Base-by-base conservation (phyloP, 2,329 filamentous ascomycete species). In the Fusarium tricinctum region DNA sequence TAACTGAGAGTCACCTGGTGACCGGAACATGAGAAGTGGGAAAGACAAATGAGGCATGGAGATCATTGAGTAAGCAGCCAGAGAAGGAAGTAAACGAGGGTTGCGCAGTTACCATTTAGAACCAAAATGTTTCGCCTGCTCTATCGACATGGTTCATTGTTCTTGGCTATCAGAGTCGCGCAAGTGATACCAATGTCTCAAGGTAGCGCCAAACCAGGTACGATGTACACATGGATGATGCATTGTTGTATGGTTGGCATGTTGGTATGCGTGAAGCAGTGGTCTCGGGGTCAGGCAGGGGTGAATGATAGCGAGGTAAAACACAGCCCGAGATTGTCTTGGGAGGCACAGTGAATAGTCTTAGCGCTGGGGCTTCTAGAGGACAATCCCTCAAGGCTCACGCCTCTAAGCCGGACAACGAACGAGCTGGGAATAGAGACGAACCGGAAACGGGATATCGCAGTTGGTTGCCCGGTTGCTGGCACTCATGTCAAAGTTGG, bases 131-230 rank as follows among this genome's bases (percentile, higher is more conserved):
- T 69, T 59, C 61, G 54, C 51, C 46, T 64, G 63, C 42, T 52
- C 43, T 57, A 56, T 59, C 53, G 57, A 61, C 58, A 55, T 51
- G 46, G 46, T 52, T 51, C 39, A 56, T 62, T 46, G 42, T 51
- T 58, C 40, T 44, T 49, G 32, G 55, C 48, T 46, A 43, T 66
- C 39, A 42, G 46, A 58, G 61, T 68, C 60, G 49, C 55, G 56
- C 55, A 68, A 73, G 71, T 69, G 65, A 72, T 71, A 71, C 69
- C 60, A 48, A 56, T 69, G 71, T 73, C 66, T 73, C 58, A 69
- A 69, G 66, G 68, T 69, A 70, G 66, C 72, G 71, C 58, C 57
- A 62, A 59, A 52, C 56, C 58, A 66, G 67, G 66, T 70, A 40
- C 40, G 62, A 62, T 66, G 63, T 48, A 39, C 35, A 32, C 42